These are phyloP conservation scores for Anastatica hierochuntica DNA, from an alignment of 345 rosid genomes.

Conservation along the genomic window DNA sequence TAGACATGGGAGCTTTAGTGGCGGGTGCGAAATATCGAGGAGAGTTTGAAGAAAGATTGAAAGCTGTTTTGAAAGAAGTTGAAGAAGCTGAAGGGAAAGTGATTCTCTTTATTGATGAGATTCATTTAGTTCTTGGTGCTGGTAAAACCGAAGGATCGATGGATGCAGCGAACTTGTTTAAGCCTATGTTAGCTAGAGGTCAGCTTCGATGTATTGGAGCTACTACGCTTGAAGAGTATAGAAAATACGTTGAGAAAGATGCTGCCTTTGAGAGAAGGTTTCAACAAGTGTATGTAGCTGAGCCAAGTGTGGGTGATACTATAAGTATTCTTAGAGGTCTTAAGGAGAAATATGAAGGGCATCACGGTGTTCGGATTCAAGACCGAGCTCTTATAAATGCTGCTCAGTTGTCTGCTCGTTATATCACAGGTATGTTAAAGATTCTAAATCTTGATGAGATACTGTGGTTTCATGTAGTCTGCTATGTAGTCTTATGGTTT, in stretches of 20 bases:
- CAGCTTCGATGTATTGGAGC: conserved; percentile 94
- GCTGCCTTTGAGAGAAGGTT: conserved; percentile 92
- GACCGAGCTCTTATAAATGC: conserved; percentile 83
- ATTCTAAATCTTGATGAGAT: neutral
- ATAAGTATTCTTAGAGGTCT: conserved; percentile 82
- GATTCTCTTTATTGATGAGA: conserved; percentile 86
- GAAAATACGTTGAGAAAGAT: conserved; percentile 95
- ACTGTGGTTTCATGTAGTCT: neutral
- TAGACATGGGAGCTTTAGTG: conserved; percentile 84
- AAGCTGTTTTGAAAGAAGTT: conserved; percentile 83
- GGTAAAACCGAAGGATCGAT: conserved; percentile 85
- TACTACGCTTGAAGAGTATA: conserved; percentile 85
- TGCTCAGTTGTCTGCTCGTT: conserved; percentile 82
- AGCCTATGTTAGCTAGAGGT: conserved; percentile 95
- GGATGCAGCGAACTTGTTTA: conserved; percentile 95
- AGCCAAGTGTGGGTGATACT: conserved; percentile 79
- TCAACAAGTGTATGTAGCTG: conserved; percentile 87
- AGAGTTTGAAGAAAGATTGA: conserved; percentile 78
- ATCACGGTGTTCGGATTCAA: conserved; percentile 83
- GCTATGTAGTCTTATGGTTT: conserved; percentile 5
- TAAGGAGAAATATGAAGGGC: conserved; percentile 90
- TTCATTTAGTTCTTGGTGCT: conserved; percentile 95
- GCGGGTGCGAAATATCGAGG: conserved; percentile 89
- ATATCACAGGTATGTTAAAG: conserved; percentile 61
- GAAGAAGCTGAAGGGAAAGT: conserved; percentile 94